Evolutionary conservation across 2,329 filamentous ascomycete genomes (phyloP).

Genomic region (Aspergillus niger): DNA sequence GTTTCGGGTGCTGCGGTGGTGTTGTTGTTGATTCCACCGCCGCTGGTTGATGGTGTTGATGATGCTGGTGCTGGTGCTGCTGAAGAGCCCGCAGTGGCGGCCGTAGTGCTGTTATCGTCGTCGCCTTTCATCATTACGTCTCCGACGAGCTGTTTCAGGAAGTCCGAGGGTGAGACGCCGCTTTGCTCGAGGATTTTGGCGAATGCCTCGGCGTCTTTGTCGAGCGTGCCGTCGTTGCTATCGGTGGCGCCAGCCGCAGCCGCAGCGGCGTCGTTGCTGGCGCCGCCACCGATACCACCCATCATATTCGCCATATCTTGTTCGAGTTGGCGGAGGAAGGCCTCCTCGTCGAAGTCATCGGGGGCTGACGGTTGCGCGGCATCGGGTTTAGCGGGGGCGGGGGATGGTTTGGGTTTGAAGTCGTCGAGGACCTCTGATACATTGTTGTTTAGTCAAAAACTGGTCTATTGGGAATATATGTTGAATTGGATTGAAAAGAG

Average conservation of each 20-base stretch:
- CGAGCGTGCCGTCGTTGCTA: conserved; percentile 27
- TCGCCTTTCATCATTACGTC: conserved; percentile 36
- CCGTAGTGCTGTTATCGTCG: conserved; percentile 14
- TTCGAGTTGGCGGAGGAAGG: conserved; percentile 82
- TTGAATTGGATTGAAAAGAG: not conserved
- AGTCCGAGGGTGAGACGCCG: conserved; percentile 36
- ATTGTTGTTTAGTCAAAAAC: not conserved
- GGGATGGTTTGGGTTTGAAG: conserved; percentile 62
- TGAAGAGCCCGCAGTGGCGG: conserved; percentile 24
- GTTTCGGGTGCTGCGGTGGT: conserved; percentile 57
- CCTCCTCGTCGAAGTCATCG: conserved; percentile 41
- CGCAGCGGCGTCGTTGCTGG: conserved; percentile 3
- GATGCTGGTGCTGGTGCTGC: conserved; percentile 10
- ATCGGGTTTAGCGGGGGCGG: conserved; percentile 25
- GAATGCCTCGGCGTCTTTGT: conserved; percentile 39
- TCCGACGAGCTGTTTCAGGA: conserved; percentile 39
- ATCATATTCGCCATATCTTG: conserved; percentile 85
- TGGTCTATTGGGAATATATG: not conserved
- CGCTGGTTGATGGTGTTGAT: conserved; percentile 18
- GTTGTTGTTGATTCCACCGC: conserved; percentile 9
- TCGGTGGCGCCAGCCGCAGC: conserved; percentile 26
- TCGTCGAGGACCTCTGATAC: conserved; percentile 83
- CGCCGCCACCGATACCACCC: conserved; percentile 38
- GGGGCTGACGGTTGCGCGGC: conserved; percentile 16
- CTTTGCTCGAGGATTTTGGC: conserved; percentile 40